These are phyloP conservation scores for Solanum virginianum DNA, from an alignment of 257 asterid genomes.

Conservation along the genomic window DNA sequence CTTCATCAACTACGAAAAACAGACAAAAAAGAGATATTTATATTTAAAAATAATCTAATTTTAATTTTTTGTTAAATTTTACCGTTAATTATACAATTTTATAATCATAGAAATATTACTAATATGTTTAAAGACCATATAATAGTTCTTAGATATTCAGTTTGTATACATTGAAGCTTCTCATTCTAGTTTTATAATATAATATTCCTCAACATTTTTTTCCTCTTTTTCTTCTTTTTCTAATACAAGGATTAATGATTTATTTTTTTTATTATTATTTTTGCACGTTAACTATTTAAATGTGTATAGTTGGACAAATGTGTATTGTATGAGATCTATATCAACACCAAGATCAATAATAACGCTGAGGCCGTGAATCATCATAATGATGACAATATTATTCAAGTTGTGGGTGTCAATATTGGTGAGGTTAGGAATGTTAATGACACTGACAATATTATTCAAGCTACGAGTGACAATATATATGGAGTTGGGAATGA, in stretches of 20 bases:
- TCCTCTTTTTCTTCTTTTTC: not conserved
- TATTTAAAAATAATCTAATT: too few relatives aligned
- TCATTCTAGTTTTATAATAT: not conserved
- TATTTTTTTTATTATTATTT: not conserved
- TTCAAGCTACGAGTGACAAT: not conserved
- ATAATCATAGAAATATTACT: too few relatives aligned
- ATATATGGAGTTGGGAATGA: not conserved
- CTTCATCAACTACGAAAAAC: not conserved
- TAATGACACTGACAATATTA: too few relatives aligned
- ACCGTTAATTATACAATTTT: too few relatives aligned
- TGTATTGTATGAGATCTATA: not conserved
- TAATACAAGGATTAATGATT: not conserved
- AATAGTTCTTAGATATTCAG: too few relatives aligned
- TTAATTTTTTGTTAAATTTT: too few relatives aligned
- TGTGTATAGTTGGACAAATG: not conserved
- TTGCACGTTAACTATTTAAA: not conserved
- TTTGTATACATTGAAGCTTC: not conserved
- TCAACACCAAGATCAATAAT: not conserved
- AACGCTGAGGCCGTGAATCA: not conserved
- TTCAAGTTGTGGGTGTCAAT: too few relatives aligned
- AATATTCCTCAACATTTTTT: not conserved
- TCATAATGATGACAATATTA: not conserved
- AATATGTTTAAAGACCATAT: not conserved
- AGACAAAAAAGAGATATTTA: not conserved
- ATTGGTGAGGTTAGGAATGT: too few relatives aligned